Percentiles rank a stretch among this genome's conserved stretches.
phyloP scores from a whole-genome alignment of 768 basidiomycete species.

The Fibroporia radiculosa region DNA sequence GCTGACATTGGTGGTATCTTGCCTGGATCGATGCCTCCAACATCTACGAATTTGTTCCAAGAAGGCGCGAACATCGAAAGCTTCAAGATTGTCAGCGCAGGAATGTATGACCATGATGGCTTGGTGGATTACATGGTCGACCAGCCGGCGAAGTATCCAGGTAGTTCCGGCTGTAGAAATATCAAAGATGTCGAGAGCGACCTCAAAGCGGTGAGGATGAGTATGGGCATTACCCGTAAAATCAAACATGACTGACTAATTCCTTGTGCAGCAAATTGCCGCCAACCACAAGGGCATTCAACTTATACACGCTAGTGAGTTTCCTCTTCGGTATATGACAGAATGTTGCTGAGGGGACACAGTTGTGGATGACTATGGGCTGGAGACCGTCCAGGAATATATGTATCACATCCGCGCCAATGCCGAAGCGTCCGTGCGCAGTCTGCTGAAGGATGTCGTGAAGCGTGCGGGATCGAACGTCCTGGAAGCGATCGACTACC shows the following conservation, averaged over 20 bases:
- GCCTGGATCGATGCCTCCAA: conserved; percentile 94
- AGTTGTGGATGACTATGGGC: conserved; percentile 84
- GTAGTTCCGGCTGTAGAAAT: conserved; percentile 82
- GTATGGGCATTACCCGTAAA: not conserved
- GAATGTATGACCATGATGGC: conserved; percentile 71
- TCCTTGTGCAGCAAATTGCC: conserved; percentile 66
- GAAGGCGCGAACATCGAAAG: conserved; percentile 89
- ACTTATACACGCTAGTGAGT: conserved; percentile 69
- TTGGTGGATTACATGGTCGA: conserved; percentile 77
- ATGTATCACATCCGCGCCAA: conserved; percentile 89
- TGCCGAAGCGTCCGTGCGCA: conserved; percentile 81
- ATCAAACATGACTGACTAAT: conserved; percentile 5
- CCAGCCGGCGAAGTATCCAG: conserved; percentile 72
- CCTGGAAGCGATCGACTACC: conserved; percentile 70
- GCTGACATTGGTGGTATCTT: conserved; percentile 91
- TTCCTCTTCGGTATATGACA: not conserved
- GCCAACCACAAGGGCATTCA: conserved; percentile 91
- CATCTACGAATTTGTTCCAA: conserved; percentile 83
- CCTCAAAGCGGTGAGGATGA: conserved; percentile 64
- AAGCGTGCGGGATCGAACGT: conserved; percentile 57
- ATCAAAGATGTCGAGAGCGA: conserved; percentile 89
- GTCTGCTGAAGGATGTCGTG: conserved; percentile 68
- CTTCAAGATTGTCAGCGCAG: conserved; percentile 84
- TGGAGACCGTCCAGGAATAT: conserved; percentile 85
- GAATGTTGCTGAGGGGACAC: conserved; percentile 3